Evolutionary conservation across 1,284 basidiomycete species (phyloP).

Genomic region (Mycena citricolor): DNA sequence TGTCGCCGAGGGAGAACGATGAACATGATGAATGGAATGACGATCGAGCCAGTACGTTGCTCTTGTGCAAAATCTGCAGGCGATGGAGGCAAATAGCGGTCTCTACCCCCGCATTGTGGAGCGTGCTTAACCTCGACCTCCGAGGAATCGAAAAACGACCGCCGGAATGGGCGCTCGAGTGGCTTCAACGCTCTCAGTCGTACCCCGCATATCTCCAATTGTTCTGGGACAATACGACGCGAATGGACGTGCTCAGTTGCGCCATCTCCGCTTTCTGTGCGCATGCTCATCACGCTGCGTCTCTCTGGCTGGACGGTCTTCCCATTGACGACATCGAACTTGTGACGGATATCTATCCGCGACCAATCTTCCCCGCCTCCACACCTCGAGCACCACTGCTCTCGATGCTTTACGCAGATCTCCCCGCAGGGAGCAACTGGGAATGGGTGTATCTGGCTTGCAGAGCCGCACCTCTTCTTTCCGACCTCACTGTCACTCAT

Average conservation of each 20-base stretch:
- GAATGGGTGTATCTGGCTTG: slow-evolving; percentile 11
- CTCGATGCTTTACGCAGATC: slow-evolving; percentile 2
- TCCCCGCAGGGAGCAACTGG: slow-evolving; percentile 9
- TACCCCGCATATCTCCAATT: slow-evolving; percentile 12
- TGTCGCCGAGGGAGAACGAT: not conserved
- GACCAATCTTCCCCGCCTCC: slow-evolving; percentile 5
- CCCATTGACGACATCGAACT: slow-evolving; percentile 5
- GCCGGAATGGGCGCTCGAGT: slow-evolving; percentile 12
- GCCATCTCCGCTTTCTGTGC: slow-evolving; percentile 7
- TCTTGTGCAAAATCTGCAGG: slow-evolving; percentile 10
- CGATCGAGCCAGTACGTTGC: slow-evolving; percentile 10
- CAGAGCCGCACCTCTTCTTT: slow-evolving; percentile 7
- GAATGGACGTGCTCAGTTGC: slow-evolving; percentile 2
- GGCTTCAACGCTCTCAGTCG: slow-evolving; percentile 15
- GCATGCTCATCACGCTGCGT: slow-evolving; percentile 12
- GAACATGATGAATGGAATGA: slow-evolving; percentile 7
- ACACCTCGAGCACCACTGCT: slow-evolving; percentile 12
- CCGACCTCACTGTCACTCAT: not conserved
- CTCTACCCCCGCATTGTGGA: slow-evolving; percentile 13
- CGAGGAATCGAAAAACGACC: not conserved
- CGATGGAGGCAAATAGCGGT: slow-evolving; percentile 14
- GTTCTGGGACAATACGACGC: slow-evolving; percentile 5
- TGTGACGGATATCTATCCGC: slow-evolving; percentile 2
- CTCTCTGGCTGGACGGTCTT: slow-evolving; percentile 12
- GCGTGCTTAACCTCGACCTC: slow-evolving; percentile 2